phyloP scores from a whole-genome alignment of 2,329 filamentous ascomycete species.

The Aspergillus puulaauensis region DNA sequence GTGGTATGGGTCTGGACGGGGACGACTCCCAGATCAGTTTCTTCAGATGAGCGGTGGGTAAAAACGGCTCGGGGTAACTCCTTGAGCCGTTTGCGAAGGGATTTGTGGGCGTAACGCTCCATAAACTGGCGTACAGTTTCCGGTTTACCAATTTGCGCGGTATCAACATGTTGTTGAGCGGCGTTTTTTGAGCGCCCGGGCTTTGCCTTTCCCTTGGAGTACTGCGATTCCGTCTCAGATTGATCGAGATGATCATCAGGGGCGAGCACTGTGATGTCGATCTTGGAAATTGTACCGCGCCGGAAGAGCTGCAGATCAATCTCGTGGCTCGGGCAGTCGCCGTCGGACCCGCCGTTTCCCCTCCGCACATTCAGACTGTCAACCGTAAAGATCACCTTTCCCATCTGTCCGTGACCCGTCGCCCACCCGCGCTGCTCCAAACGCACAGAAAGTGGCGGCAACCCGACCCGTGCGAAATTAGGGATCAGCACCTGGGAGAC shows the following conservation, averaged over 20 bases:
- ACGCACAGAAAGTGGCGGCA: conserved; percentile 45
- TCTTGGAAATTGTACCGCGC: conserved; percentile 31
- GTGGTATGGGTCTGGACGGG: conserved; percentile 33
- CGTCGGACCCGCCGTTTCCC: not conserved
- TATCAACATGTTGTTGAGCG: not conserved
- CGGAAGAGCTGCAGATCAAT: conserved; percentile 32
- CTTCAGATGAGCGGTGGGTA: not conserved
- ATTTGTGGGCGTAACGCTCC: conserved; percentile 19
- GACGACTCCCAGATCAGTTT: conserved; percentile 7
- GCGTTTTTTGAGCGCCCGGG: not conserved
- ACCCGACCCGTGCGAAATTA: conserved; percentile 51
- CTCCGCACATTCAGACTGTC: conserved; percentile 18
- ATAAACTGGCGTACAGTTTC: conserved; percentile 25
- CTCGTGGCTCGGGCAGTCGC: conserved; percentile 25
- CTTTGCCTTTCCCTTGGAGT: not conserved
- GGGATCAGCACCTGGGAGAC: conserved; percentile 56
- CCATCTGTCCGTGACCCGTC: conserved; percentile 38
- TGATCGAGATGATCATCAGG: conserved; percentile 24
- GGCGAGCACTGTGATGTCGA: conserved; percentile 42
- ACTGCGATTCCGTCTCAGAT: not conserved
- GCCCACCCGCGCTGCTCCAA: conserved; percentile 56
- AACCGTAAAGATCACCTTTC: conserved; percentile 51
- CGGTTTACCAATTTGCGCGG: not conserved
- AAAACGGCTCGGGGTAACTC: conserved; percentile 17
- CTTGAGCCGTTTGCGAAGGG: conserved; percentile 19